Base-by-base conservation (phyloP, 2,329 filamentous ascomycete genomes). In the Zasmidium cellare region DNA sequence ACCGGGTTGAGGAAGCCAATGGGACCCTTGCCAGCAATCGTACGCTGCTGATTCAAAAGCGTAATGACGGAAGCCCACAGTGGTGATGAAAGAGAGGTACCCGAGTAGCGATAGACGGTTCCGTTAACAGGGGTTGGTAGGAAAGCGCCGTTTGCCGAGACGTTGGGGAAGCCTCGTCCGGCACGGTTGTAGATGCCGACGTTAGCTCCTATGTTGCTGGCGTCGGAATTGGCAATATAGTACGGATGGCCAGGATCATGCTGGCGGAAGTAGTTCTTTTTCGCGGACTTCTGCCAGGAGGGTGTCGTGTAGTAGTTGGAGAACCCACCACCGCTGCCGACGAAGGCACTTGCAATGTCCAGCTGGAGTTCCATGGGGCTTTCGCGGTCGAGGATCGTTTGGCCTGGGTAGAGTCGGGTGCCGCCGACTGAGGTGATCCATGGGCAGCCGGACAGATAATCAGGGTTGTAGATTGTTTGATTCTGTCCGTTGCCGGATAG, bases 81-180 rank as follows among this genome's bases (percentile, higher is more conserved):
- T n/a, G 69, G 69, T 14, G 64, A 45, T 3, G 66, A 60, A n/a
- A 65, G 58, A 14, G 52, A 59, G 0, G 67, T 69, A 6, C 69
- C 69, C 16, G 56, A 65, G 14, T 54, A 57, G 2, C 59, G 35
- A 3, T 46, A 57, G 46, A 76, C 75, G 3, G 67, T 63, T 16
- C 77, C 77, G 20, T 76, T 65, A 16, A 75, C 62, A 6, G 75
- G 76, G 9, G 76, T 70, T 9, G 52, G 77, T 72, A 76, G 74
- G 57, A 77, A 72, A 54, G 76, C 72, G 2, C 71, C 73, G 18
- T 73, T 67, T 5, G 73, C 75, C 0, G 75, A 60, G 14, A 67
- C 63, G 46, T 78, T 76, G 9, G 76, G 76, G 22, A 75, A 69
- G 16, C 64, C 69, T 16, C 68, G 58, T 2, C 69, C 69, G 23